A percentile compares a stretch with the other conserved stretches of the same genome.
Conservation (phyloP, 805 yeast species). For the Cyberlindnera xylosilytica region DNA sequence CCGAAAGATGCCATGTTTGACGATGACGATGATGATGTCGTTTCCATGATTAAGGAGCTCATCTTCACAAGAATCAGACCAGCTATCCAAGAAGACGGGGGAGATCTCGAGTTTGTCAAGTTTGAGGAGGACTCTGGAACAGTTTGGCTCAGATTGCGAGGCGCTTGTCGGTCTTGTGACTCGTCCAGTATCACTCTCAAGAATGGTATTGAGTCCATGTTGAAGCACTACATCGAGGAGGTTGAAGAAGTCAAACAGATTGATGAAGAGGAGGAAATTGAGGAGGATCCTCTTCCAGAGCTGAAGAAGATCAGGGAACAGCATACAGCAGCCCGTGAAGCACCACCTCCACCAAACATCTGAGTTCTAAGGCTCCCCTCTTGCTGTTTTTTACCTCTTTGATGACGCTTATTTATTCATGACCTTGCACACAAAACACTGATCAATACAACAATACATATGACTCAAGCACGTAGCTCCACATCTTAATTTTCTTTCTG, state of each 20-base stretch:
- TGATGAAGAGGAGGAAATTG: constrained; percentile 37
- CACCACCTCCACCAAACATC: constrained; percentile 22
- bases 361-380: too few species aligned
- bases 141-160: constrained; percentile 56
- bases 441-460: too few species aligned
- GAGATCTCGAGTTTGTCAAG: constrained; percentile 64
- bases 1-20: constrained; percentile 39
- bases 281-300: constrained; percentile 13
- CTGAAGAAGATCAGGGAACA: constrained; percentile 18
- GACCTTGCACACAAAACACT: not conserved
- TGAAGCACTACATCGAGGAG: constrained; percentile 67
- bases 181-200: constrained; percentile 63
- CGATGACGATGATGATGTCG: constrained; percentile 66
- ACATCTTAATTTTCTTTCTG: not conserved
- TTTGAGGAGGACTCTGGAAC: constrained; percentile 59
- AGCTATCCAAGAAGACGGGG: constrained; percentile 74
- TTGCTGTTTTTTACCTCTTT: not conserved
- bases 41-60: constrained; percentile 64
- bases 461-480: too few species aligned
- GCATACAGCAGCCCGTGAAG: constrained; percentile 4
- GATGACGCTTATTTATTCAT: constrained; percentile 2
- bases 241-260: constrained; percentile 54
- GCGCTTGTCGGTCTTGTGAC: constrained; percentile 74
- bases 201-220: constrained; percentile 68
- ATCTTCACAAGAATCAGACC: constrained; percentile 70